A percentile compares a stretch with the other conserved stretches of the same genome.
Evolutionary conservation across 805 yeast species (phyloP).

Genomic region (Sungouiella thailandica): DNA sequence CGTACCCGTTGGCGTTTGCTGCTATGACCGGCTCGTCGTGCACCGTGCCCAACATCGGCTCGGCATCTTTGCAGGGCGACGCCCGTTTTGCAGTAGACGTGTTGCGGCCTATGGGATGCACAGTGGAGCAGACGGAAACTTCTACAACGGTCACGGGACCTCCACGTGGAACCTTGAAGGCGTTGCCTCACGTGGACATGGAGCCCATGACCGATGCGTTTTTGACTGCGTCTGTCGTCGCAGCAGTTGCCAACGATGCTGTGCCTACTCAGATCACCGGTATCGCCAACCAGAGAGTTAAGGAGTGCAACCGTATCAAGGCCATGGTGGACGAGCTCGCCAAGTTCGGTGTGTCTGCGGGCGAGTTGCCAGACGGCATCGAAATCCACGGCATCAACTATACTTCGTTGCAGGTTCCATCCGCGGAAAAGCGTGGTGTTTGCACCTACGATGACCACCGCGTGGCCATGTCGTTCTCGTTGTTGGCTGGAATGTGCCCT

Average conservation of each 20-base stretch:
- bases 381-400: constrained; percentile 68
- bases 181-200: constrained; percentile 82
- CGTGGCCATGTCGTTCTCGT: constrained; percentile 95
- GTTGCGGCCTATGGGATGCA: constrained; percentile 91
- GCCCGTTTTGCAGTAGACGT: constrained; percentile 95
- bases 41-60: constrained; percentile 92
- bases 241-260: constrained; percentile 72
- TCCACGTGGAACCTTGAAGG: constrained; percentile 57
- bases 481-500: constrained; percentile 69
- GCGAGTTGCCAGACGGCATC: constrained; percentile 89
- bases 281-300: constrained; percentile 96
- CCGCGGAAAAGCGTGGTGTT: constrained; percentile 49
- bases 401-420: constrained; percentile 51
- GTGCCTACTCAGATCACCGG: constrained; percentile 74
- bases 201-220: constrained; percentile 99
- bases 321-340: constrained; percentile 90
- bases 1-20: constrained; percentile 96
- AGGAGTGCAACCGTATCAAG: constrained; percentile 92
- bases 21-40: constrained; percentile 92
- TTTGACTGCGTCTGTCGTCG: constrained; percentile 92
- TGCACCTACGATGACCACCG: constrained; percentile 91
- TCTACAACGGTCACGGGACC: constrained; percentile 95
- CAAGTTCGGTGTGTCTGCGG: constrained; percentile 83
- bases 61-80: constrained; percentile 90
- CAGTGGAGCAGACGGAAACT: constrained; percentile 72